Evolutionary conservation across 2,329 filamentous ascomycete genomes (phyloP).

Genomic region (Bipolaris bicolor): DNA sequence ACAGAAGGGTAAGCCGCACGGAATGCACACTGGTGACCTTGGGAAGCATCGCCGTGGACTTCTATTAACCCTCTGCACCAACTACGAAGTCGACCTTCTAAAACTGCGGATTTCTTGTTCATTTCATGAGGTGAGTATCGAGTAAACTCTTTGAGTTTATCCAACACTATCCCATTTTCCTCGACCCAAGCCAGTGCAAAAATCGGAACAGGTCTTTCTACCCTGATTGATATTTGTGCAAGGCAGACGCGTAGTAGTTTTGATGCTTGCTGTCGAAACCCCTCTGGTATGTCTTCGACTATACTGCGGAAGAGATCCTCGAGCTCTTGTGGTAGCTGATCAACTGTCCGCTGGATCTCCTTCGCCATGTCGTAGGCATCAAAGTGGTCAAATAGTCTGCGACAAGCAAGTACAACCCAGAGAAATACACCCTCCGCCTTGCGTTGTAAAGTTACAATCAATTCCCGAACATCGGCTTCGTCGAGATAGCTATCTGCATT

Average conservation of each 20-base stretch:
- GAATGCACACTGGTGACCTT: too few relatives aligned
- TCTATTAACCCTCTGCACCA: conserved; percentile 2
- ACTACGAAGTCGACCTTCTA: conserved; percentile 1
- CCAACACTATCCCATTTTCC: background rate
- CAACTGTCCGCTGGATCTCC: background rate
- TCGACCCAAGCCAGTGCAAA: background rate
- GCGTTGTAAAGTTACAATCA: background rate
- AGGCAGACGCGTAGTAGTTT: background rate
- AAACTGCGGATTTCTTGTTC: too few relatives aligned
- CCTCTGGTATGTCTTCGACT: background rate
- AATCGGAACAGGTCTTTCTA: too few relatives aligned
- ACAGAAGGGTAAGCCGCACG: background rate
- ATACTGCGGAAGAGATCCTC: background rate
- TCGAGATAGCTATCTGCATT: background rate
- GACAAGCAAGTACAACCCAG: conserved; percentile 6
- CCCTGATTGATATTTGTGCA: too few relatives aligned
- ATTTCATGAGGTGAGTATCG: background rate
- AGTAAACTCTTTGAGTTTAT: background rate
- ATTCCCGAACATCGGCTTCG: background rate
- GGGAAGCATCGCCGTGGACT: background rate
- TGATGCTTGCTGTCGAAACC: background rate
- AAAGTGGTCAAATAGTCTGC: background rate
- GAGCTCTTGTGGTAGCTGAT: background rate
- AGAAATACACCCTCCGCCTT: conserved; percentile 3
- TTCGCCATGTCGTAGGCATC: background rate